Evolutionary conservation across 208 protist species (phyloP).

Genomic region (Crithidia thermophila): DNA sequence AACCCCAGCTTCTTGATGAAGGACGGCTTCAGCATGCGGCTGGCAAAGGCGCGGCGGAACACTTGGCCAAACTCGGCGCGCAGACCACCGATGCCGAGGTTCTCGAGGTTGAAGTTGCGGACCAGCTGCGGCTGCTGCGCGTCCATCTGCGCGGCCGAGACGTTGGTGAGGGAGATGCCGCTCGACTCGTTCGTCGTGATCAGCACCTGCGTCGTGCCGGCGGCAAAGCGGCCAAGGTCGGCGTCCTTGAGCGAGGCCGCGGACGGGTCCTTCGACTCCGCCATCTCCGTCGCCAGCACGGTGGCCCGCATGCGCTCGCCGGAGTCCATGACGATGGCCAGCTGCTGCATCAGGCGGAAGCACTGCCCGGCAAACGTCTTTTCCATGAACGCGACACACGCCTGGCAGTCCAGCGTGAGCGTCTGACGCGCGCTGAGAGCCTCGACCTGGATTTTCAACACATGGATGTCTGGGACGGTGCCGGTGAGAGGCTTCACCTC

Average conservation of each 20-base stretch:
- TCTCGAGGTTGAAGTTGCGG: slow-evolving; percentile 91
- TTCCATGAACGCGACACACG: slow-evolving; percentile 51
- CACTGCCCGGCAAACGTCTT: slow-evolving; percentile 61
- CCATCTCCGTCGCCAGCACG: slow-evolving; percentile 33
- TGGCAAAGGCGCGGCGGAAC: slow-evolving; percentile 99
- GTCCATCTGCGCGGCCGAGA: slow-evolving; percentile 81
- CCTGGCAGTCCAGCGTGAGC: slow-evolving; percentile 63
- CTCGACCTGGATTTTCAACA: slow-evolving; percentile 56
- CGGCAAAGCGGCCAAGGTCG: slow-evolving; percentile 45
- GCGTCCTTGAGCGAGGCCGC: slow-evolving; percentile 11
- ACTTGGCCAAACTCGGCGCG: slow-evolving; percentile 97
- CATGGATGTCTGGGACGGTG: slow-evolving; percentile 35
- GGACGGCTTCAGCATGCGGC: slow-evolving; percentile 95
- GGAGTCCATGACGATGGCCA: slow-evolving; percentile 61
- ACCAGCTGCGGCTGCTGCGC: slow-evolving; percentile 79
- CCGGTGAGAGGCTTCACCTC: slow-evolving; percentile 25
- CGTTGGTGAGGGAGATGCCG: slow-evolving; percentile 73
- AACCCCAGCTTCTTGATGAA: slow-evolving; percentile 97
- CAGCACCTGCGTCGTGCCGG: slow-evolving; percentile 43
- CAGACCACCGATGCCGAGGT: slow-evolving; percentile 97
- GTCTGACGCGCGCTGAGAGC: slow-evolving; percentile 61
- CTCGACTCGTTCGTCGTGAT: slow-evolving; percentile 55
- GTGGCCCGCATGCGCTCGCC: slow-evolving; percentile 60
- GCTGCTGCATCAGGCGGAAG: slow-evolving; percentile 61
- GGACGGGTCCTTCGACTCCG: slow-evolving; percentile 14